Percentiles rank a stretch among this genome's conserved stretches.
Conservation (phyloP, 371 early-diverging fungal species). For the Rhizopus sp. region DNA sequence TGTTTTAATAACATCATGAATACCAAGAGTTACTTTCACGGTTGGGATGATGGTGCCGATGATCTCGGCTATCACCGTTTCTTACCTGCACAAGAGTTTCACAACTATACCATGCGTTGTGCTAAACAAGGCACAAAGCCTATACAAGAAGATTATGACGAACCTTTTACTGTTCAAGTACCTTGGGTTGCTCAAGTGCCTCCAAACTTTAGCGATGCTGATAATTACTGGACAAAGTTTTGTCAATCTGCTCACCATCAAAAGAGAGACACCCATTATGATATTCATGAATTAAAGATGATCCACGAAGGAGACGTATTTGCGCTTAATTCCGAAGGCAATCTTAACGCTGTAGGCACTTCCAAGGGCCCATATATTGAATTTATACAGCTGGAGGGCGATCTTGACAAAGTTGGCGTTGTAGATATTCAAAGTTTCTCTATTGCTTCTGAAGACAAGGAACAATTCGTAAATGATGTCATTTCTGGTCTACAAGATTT, state of each 20-base stretch:
- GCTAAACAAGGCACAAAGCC: conserved; percentile 43
- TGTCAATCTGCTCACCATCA: conserved; percentile 39
- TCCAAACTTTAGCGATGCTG: conserved; percentile 34
- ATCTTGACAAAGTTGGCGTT: conserved; percentile 38
- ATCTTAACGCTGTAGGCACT: conserved; percentile 27
- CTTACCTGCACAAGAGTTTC: conserved; percentile 52
- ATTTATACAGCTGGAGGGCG: conserved; percentile 35
- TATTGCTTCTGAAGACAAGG: conserved; percentile 36
- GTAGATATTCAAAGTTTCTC: conserved; percentile 56
- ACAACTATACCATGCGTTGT: conserved; percentile 49
- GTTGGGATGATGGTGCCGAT: conserved; percentile 59
- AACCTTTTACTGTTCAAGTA: conserved; percentile 49
- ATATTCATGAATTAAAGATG: conserved; percentile 35
- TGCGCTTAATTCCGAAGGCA: conserved; percentile 19
- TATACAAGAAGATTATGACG: conserved; percentile 43
- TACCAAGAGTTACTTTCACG: conserved; percentile 55
- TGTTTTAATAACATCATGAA: conserved; percentile 58
- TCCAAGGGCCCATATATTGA: conserved; percentile 37
- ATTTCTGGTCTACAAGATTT: conserved; percentile 38
- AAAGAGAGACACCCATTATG: conserved; percentile 24
- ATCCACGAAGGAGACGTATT: conserved; percentile 44
- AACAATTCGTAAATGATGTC: conserved; percentile 40
- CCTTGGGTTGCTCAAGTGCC: conserved; percentile 54
- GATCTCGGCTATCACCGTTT: conserved; percentile 58
- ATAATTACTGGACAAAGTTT: conserved; percentile 43